Evolutionary conservation across 1,139 yeast species (phyloP), one percentile per base, ranked within the genome.

Genomic region (Sugiyamaella pinicola): DNA sequence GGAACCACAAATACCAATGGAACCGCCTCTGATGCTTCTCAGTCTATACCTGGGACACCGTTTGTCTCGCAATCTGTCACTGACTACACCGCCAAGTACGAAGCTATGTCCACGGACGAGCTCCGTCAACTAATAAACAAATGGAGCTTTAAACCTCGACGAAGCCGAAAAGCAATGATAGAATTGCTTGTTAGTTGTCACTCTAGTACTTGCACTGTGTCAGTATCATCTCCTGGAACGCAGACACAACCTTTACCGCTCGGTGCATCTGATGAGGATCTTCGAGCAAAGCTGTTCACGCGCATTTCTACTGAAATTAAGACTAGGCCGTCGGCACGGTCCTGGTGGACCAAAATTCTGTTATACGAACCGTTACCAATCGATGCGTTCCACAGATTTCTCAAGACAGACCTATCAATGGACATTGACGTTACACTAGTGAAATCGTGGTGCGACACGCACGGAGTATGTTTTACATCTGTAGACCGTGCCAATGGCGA

Each of bases 391-490:
- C 51, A 51, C 24, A 41, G 38, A 6, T 61, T 54, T 41, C 41
- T 61, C 17, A 53, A 53, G 28, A 21, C 29, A 1, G 52, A 43
- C 13, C 40, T 60, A 15, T 44, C 35, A 10, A 54, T 59, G 39
- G 51, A 54, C n/a, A 46, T 61, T 9, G 58, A 58, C 26, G 24
- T 46, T 4, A 42, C 52, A 15, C 49, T 58, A 31, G 51, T 61
- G 10, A 56, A 60, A 17, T 55, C 44, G 21, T 61, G 64, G 64
- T 61, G 63, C 39, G 64, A 61, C 47, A 24, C 35, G 13, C 49
- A 53, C 10, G 64, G 64, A 2, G 56, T 61, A 7, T 47, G 59
- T 8, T 51, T 56, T 10, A 56, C 59, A 2, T 40, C 42, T 3
- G 55, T 49, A 1, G 41, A 29, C 22, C 35, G 37, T 17, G 1